These are phyloP conservation scores for Plasmodium vivax DNA, from an alignment of 169 alveolate genomes.

Conservation along the genomic window DNA sequence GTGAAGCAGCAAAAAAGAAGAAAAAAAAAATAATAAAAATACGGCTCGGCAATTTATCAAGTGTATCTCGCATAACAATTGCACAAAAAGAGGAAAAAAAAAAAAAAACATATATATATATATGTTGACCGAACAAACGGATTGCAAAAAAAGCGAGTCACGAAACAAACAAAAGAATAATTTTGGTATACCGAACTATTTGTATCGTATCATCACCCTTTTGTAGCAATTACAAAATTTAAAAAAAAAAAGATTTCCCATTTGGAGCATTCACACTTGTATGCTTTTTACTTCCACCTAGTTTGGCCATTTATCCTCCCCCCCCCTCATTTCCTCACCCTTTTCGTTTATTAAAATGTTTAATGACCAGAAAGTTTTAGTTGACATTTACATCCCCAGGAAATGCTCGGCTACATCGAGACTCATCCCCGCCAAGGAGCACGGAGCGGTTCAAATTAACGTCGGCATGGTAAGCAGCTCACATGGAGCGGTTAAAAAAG, in stretches of 20 bases:
- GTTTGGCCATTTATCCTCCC: background rate
- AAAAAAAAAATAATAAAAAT: background rate
- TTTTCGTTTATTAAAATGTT: slow-evolving; percentile 77
- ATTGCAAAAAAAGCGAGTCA: background rate
- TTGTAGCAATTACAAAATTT: background rate
- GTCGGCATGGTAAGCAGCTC: slow-evolving; percentile 88
- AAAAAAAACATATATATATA: background rate
- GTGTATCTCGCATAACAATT: background rate
- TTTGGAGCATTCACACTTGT: background rate
- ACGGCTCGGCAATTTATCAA: background rate
- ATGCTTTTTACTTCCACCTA: background rate
- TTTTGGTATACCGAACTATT: background rate
- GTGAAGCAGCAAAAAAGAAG: background rate
- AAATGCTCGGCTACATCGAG: slow-evolving; percentile 96
- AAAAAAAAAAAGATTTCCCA: background rate
- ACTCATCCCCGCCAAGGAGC: slow-evolving; percentile 93
- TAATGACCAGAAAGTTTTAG: slow-evolving; percentile 93
- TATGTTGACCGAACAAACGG: background rate
- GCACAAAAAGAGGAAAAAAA: background rate
- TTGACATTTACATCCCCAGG: slow-evolving; percentile 95
- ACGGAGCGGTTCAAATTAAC: slow-evolving; percentile 94
- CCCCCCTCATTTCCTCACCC: slow-evolving; percentile 70
- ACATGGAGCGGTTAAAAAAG: background rate
- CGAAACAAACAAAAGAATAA: background rate
- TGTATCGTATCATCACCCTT: background rate